A percentile compares a stretch with the other conserved stretches of the same genome.
Evolutionary conservation across 1,284 basidiomycete species (phyloP).

Genomic region (Pseudozyma hubeiensis): DNA sequence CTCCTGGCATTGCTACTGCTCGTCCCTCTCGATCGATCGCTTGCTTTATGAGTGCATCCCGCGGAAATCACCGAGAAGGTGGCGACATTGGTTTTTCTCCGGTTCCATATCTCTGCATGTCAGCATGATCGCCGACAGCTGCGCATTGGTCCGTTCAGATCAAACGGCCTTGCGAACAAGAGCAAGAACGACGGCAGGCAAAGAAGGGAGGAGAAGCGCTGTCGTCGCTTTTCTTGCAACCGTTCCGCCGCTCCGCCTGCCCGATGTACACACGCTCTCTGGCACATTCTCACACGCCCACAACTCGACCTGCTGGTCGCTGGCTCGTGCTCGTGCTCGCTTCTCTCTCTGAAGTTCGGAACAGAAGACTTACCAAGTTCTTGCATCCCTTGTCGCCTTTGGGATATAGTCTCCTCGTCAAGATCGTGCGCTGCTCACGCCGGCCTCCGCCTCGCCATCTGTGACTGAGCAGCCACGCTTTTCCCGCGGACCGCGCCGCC

Average conservation of each 20-base stretch:
- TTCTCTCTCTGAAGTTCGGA: neutral
- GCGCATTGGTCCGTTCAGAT: neutral
- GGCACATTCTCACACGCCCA: constrained; percentile 1
- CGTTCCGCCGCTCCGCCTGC: constrained; percentile 3
- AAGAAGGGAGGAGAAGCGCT: neutral
- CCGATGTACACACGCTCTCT: constrained; percentile 1
- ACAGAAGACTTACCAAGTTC: neutral
- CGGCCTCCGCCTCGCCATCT: neutral
- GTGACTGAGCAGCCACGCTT: neutral
- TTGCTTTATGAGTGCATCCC: neutral
- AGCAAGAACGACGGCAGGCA: neutral
- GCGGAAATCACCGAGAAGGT: constrained; percentile 2
- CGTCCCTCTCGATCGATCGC: neutral
- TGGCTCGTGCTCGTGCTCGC: neutral
- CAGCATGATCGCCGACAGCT: constrained; percentile 26
- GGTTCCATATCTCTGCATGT: neutral
- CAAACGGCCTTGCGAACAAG: neutral
- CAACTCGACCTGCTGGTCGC: neutral
- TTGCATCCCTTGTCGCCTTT: constrained; percentile 1
- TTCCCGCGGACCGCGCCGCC: neutral
- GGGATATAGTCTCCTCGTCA: constrained; percentile 17
- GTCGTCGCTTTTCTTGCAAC: constrained; percentile 16
- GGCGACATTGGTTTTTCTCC: constrained; percentile 3
- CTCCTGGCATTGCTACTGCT: neutral
- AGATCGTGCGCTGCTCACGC: neutral